phyloP scores from a whole-genome alignment of 1,139 yeast genomes.

The Hanseniaspora uvarum region DNA sequence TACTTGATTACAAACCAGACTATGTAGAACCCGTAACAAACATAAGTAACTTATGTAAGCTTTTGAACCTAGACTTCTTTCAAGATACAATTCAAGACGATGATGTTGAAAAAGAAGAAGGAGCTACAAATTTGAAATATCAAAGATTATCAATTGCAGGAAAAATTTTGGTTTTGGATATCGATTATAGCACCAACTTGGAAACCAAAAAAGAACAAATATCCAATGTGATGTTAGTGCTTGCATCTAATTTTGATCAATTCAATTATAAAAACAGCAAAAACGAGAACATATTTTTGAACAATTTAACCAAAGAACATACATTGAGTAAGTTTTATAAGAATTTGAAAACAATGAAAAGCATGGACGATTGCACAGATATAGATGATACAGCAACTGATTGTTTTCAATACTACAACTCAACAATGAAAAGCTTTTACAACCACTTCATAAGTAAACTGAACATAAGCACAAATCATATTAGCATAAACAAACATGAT shows the following conservation, averaged over 20 bases:
- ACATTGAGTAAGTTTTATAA: constrained; percentile 6
- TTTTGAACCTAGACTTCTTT: constrained; percentile 30
- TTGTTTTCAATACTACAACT: constrained; percentile 8
- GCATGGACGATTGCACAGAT: constrained; percentile 26
- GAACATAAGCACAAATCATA: background rate
- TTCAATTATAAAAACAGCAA: constrained; percentile 28
- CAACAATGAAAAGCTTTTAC: background rate
- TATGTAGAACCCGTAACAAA: constrained; percentile 28
- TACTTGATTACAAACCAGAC: constrained; percentile 31
- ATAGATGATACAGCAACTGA: background rate
- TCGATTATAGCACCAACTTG: constrained; percentile 26
- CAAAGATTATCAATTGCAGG: constrained; percentile 31
- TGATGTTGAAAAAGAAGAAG: constrained; percentile 18
- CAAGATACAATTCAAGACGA: constrained; percentile 27
- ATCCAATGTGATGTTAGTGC: constrained; percentile 30
- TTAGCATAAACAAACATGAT: constrained; percentile 6
- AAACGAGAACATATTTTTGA: constrained; percentile 23
- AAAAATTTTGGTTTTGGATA: constrained; percentile 31
- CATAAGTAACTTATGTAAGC: constrained; percentile 31
- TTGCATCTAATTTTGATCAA: constrained; percentile 32
- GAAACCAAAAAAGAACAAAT: constrained; percentile 24
- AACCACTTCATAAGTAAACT: background rate
- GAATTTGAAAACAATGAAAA: constrained; percentile 28
- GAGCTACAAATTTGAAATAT: constrained; percentile 6
- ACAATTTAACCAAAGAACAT: constrained; percentile 24